Base-by-base conservation (phyloP, 2,329 filamentous ascomycete species). In the Pseudocercospora pini-densiflorae region DNA sequence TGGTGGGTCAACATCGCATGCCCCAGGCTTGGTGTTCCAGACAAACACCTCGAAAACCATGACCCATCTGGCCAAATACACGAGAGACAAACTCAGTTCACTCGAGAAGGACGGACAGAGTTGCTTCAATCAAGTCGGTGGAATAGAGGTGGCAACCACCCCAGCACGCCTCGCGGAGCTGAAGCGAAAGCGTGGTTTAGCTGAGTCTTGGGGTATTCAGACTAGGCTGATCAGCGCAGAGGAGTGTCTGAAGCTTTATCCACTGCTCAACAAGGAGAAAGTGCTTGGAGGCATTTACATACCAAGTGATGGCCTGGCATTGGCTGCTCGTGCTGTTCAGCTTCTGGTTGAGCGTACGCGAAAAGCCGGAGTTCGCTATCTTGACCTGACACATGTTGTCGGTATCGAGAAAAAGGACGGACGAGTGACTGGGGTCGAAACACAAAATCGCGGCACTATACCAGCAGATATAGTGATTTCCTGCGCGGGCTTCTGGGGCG, bases 401-500 rank as follows among this genome's bases (percentile, higher is more conserved):
- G 86, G 83, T 1, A 87, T 90, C 60, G 81, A 86, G 62, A 80
- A 81, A 67, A 72, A 75, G 0, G 74, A 81, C 6, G 81, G 82
- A 19, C 81, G 76, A 2, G 86, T 89, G 12, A 88, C 86, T 0
- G 87, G 87, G 1, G 87, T 89, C 0, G 77, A 68, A 1, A 88
- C 86, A 0, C 77, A 80, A 1, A 76, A 76, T 3, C 55, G 55
- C 6, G 83, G 83, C 23, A 82, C 73, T 0, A 80, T 89, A 21
- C 78, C 84, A 0, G 87, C 87, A 0, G 88, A 90, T 62, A 85
- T 89, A 24, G 80, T 89, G 59, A 77, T 90, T 43, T 89, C 87
- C 1, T 90, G 88, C 67, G 88, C 87, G 6, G 88, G 88, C 0
- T 88, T 90, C 75, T 90, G 88, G 88, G 88, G 88, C 10, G 88